phyloP scores from a whole-genome alignment of 345 rosid genomes.

The Eucalyptus pauciflora region DNA sequence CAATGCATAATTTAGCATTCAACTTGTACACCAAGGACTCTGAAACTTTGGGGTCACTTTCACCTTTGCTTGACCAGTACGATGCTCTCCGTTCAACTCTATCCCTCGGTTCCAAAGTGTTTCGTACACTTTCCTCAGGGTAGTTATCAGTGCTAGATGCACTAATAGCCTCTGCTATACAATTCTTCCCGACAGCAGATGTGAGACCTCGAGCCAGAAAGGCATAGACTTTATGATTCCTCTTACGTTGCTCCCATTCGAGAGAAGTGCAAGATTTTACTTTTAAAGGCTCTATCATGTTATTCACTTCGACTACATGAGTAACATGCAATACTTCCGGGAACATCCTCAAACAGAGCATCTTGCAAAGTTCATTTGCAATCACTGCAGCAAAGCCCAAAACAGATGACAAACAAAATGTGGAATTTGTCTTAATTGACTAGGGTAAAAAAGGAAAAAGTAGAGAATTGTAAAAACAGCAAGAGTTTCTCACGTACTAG shows the following conservation, averaged over 20 bases:
- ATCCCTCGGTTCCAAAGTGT: conserved; percentile 24
- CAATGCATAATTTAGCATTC: conserved; percentile 13
- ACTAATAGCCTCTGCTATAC: conserved; percentile 17
- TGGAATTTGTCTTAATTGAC: neutral
- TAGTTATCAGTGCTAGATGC: conserved; percentile 35
- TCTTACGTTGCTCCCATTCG: conserved; percentile 6
- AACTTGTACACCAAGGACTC: conserved; percentile 23
- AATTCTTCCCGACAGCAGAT: conserved; percentile 1
- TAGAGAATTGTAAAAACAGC: neutral
- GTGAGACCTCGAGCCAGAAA: conserved; percentile 18
- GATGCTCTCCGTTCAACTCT: conserved; percentile 7
- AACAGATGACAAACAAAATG: neutral
- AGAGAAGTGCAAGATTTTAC: neutral
- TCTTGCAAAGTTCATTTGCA: conserved; percentile 12
- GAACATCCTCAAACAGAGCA: conserved; percentile 16
- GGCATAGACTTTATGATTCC: conserved; percentile 21
- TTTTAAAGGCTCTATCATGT: conserved; percentile 5
- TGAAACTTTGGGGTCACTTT: conserved; percentile 4
- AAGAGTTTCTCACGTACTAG: neutral
- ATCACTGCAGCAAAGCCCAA: conserved; percentile 8
- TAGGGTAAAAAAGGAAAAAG: neutral
- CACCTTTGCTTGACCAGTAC: conserved; percentile 35
- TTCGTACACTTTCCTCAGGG: conserved; percentile 19
- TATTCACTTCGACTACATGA: conserved; percentile 1
- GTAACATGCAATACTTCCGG: conserved; percentile 3